Base-by-base conservation (phyloP, 345 rosid genomes). In the Raphanus raphanistrum region DNA sequence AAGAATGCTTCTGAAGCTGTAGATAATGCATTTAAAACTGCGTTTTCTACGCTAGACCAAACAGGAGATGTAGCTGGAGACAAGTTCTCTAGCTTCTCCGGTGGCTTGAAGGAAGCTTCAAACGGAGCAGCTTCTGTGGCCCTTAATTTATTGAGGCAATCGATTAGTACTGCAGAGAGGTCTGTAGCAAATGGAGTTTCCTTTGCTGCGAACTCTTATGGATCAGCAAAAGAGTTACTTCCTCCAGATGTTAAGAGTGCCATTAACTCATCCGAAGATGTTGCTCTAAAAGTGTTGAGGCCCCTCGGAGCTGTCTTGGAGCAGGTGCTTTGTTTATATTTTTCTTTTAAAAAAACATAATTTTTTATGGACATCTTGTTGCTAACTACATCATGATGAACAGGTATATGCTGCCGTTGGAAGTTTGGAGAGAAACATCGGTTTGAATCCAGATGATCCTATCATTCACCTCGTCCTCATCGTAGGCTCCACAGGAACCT, bases 381-480 rank as follows among this genome's bases (percentile, higher is more conserved):
- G 61, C 70, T 68, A 36, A 79, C 5, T 17, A 17, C n/a, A 36
- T 48, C 48, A 33, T 48, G 33, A 57, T 72, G 54, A 70, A 68
- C 43, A 73, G 73, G 68, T 77, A 38, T 75, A 41, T 41, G 64
- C 72, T 72, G 86, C 85, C 64, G 72, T 90, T 80, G 92, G 85
- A 80, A 90, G 76, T 71, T 66, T 90, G 85, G 98, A 92, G 84
- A 88, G 85, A 84, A 85, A 76, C 70, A 61, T 92, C 36, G 97
- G 98, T 60, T 80, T 92, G 84, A 82, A 92, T 83, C 90, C 99
- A 63, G 89, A 84, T 79, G 99, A 92, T 86, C 99, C 97, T 38
- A 25, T 92, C 63, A 84, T 95, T 80, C 87, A 89, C 50, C 87
- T 91, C 70, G 62, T 84, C 82, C 89, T 91, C 71, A 67, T 89